Base-by-base conservation (phyloP, 352 stramenopile species). In the Phytophthora lateralis region DNA sequence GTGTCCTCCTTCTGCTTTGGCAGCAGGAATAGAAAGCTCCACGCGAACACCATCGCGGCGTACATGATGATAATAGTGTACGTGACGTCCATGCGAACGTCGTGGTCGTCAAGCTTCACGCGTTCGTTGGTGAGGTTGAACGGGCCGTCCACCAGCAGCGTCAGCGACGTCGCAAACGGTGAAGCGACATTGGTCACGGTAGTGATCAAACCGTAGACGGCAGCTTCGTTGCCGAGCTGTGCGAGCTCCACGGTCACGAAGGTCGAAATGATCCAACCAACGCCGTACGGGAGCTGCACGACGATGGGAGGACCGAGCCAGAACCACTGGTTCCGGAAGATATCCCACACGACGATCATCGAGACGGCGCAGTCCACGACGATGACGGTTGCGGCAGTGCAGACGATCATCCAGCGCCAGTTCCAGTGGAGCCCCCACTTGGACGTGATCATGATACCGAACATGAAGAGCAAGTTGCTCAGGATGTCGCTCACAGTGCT, bases 381-480 rank as follows among this genome's bases (percentile, higher is more conserved):
- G 27, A 65, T 65, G 11, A 65, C 57, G 8, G 41, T 49, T 0
- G 39, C 47, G 0, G 39, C 57, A 2, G 57, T 65, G 24, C 29
- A 48, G 14, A 65, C 32, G 10, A 65, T 65, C 57, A 65, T 65
- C 49, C 57, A 59, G 3, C 57, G 57, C 57, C 57, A 65, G 34
- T 60, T 66, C 58, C 58, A 66, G 49, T 66, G 58, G 3, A 77
- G 42, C 1, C 69, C 69, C 62, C 63, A 77, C 29, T 66, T 62
- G 32, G 62, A 66, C 2, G 60, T 74, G 48, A 77, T 69, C 50
- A 75, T 68, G 45, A 81, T 64, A 15, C 61, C 63, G 30, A 48
- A 12, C 55, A 72, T 63, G 55, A 77, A 78, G 0, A 78, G 21
- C 34, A 71, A 21, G 37, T 72, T 71, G 44, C 65, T 63, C 17